Evolutionary conservation across 2,329 filamentous ascomycete genomes (phyloP).

Genomic region (Fusarium sarcochroum): DNA sequence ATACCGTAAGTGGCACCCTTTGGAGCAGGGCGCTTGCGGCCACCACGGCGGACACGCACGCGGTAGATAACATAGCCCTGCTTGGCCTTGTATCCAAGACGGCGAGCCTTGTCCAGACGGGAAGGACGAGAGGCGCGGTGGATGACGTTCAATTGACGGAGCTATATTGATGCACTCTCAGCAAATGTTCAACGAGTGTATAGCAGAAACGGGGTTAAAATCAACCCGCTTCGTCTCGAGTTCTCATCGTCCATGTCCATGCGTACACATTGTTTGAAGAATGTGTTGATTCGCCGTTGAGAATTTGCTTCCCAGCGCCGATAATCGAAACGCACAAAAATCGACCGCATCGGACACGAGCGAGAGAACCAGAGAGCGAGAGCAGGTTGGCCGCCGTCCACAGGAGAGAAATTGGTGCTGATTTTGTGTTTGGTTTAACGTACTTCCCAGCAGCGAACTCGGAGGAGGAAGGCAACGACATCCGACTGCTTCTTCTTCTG

Average conservation of each 20-base stretch:
- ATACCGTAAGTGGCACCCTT: slow-evolving; percentile 99
- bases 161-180: slow-evolving; percentile 99
- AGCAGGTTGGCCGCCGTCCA: slow-evolving; percentile 52
- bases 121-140: slow-evolving; percentile 98
- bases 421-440: slow-evolving; percentile 63
- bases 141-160: slow-evolving; percentile 99
- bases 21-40: slow-evolving; percentile 94
- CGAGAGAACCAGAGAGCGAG: slow-evolving; percentile 37
- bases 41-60: slow-evolving; percentile 97
- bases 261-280: background rate
- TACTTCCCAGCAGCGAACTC: slow-evolving; percentile 99
- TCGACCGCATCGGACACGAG: slow-evolving; percentile 20
- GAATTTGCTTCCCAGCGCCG: slow-evolving; percentile 37
- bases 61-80: slow-evolving; percentile 99
- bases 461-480: slow-evolving; percentile 99
- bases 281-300: slow-evolving; percentile 9
- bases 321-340: slow-evolving; percentile 30
- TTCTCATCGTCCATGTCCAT: slow-evolving; percentile 16
- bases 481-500: slow-evolving; percentile 99
- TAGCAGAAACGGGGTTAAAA: slow-evolving; percentile 69
- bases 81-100: slow-evolving; percentile 99
- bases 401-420: slow-evolving; percentile 49
- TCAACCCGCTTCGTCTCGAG: slow-evolving; percentile 24
- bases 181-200: slow-evolving; percentile 99
- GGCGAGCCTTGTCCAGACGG: slow-evolving; percentile 99